These are phyloP conservation scores for Omphalotus olearius DNA, from an alignment of 1,284 basidiomycete genomes.

Conservation along the genomic window DNA sequence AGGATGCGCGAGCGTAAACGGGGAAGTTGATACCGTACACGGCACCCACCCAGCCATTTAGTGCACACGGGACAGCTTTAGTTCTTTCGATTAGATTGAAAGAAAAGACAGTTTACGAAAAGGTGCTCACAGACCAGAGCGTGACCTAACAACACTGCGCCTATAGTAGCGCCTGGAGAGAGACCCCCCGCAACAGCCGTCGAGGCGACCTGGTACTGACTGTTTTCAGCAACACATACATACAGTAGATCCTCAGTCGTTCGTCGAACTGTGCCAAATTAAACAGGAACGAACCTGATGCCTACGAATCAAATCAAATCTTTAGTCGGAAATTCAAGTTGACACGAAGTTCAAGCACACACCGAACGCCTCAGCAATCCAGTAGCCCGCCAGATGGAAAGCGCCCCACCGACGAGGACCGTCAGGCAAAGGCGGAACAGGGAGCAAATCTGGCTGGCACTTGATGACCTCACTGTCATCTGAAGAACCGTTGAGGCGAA, in stretches of 20 bases:
- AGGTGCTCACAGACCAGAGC: constrained; percentile 16
- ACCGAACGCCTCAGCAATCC: constrained; percentile 24
- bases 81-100: not conserved
- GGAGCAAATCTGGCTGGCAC: constrained; percentile 16
- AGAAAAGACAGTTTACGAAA: not conserved
- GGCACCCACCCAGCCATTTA: constrained; percentile 21
- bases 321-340: not conserved
- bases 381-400: constrained; percentile 18
- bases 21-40: constrained; percentile 21
- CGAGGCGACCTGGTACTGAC: constrained; percentile 23
- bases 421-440: constrained; percentile 14
- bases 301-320: not conserved
- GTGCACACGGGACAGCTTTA: constrained; percentile 19
- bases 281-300: not conserved
- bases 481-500: not conserved
- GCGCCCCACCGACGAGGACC: constrained; percentile 17
- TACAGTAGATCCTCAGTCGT: not conserved
- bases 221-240: not conserved
- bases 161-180: constrained; percentile 20
- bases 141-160: constrained; percentile 20
- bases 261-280: too few species aligned
- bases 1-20: constrained; percentile 18
- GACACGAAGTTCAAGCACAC: constrained; percentile 2
- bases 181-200: constrained; percentile 18
- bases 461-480: constrained; percentile 10